phyloP scores from a whole-genome alignment of 345 rosid species.

The Ceriops tagal region DNA sequence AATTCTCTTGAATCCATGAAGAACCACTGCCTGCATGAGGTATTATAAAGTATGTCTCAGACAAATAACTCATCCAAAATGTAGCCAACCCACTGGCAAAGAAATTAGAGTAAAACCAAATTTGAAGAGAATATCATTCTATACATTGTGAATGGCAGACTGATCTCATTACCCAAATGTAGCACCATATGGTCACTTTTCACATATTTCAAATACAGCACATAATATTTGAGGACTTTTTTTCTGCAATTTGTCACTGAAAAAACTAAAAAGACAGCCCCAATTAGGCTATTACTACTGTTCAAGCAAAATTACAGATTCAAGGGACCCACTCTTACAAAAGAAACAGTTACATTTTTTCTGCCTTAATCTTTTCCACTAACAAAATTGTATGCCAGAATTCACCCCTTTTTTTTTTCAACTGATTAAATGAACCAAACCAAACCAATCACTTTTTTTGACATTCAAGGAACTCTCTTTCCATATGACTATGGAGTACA shows the following conservation, averaged over 20 bases:
- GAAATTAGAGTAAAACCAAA: not conserved
- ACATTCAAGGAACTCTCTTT: too few species aligned
- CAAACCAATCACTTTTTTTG: too few species aligned
- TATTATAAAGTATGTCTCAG: not conserved
- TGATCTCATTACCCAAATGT: not conserved
- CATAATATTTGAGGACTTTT: not conserved
- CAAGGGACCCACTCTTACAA: too few species aligned
- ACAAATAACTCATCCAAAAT: not conserved
- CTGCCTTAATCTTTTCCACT: too few species aligned
- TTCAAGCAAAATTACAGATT: not conserved
- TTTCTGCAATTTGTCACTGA: too few species aligned
- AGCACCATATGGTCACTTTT: not conserved
- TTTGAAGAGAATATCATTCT: conserved; percentile 4
- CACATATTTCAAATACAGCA: not conserved
- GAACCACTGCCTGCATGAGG: conserved; percentile 36
- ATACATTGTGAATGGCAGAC: not conserved
- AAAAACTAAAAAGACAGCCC: not conserved
- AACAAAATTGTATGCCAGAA: too few species aligned
- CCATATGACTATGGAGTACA: too few species aligned
- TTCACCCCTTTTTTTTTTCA: too few species aligned
- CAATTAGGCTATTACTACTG: not conserved
- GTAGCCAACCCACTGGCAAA: not conserved
- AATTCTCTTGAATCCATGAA: conserved; percentile 56
- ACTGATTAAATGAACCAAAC: too few species aligned
- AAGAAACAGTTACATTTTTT: too few species aligned